Conservation (phyloP, 2,329 filamentous ascomycete genomes). For the Colletotrichum incanum region DNA sequence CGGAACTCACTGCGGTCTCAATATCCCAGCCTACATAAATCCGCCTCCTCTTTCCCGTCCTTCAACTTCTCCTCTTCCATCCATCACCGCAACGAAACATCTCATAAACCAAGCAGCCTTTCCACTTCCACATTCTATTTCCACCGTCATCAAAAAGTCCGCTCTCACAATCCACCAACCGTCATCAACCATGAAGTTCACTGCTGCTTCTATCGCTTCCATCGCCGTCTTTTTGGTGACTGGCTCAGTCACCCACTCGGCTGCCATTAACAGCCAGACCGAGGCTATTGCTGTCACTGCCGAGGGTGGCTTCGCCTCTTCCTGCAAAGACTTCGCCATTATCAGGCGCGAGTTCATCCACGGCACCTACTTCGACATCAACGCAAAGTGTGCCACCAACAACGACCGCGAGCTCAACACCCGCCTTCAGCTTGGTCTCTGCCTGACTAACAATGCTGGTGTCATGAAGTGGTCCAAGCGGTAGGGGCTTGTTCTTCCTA, state of each 20-base stretch:
- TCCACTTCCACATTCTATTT: not conserved
- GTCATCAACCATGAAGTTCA: slow-evolving; percentile 33
- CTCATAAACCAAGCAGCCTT: not conserved
- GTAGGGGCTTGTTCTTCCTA: not conserved
- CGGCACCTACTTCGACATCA: slow-evolving; percentile 30
- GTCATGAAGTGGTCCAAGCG: slow-evolving; percentile 32
- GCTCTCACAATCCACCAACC: not conserved
- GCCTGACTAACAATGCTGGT: slow-evolving; percentile 39
- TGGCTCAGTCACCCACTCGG: not conserved
- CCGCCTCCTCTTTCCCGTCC: too few species aligned
- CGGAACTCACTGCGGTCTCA: rapidly evolving
- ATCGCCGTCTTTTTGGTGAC: slow-evolving; percentile 2
- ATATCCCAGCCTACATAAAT: too few species aligned
- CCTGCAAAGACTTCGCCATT: slow-evolving; percentile 23
- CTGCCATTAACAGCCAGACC: not conserved
- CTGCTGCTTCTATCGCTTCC: slow-evolving; percentile 4
- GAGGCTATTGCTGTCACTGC: not conserved
- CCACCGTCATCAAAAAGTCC: not conserved
- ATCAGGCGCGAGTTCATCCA: slow-evolving; percentile 14
- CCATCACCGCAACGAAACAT: rapidly evolving
- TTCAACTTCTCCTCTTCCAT: too few species aligned
- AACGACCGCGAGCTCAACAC: slow-evolving; percentile 29
- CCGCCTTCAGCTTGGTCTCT: slow-evolving; percentile 37
- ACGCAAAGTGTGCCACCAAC: slow-evolving; percentile 26
- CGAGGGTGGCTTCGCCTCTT: slow-evolving; percentile 25